Evolutionary conservation across 192 early-diverging fungal genomes (phyloP).

Genomic region (Anaeromyces robustus): DNA sequence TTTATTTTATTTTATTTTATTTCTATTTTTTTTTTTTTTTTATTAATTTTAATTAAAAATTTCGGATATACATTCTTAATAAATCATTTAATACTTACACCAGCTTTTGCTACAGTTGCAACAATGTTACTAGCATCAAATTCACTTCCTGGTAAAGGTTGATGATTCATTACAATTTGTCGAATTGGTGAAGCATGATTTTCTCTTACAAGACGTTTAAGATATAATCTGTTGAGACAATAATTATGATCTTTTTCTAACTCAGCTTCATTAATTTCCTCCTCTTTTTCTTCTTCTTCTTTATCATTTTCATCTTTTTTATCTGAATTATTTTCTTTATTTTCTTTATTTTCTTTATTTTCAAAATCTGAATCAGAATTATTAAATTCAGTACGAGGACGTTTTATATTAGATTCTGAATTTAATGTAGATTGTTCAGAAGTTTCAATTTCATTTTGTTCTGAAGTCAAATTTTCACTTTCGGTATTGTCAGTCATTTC

Average conservation of each 20-base stretch:
- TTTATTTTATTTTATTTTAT: conserved; percentile 3
- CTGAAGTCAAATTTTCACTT: too few species aligned
- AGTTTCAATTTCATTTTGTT: too few species aligned
- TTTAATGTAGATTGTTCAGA: too few species aligned
- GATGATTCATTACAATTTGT: conserved; percentile 55
- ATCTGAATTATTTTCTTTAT: background rate
- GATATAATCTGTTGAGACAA: conserved; percentile 21
- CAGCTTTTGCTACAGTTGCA: conserved; percentile 49
- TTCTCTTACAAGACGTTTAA: conserved; percentile 77
- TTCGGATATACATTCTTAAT: too few species aligned
- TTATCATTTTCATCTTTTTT: background rate
- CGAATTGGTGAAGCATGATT: conserved; percentile 67
- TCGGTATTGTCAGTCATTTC: too few species aligned
- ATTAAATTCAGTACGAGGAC: too few species aligned
- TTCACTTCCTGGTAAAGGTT: conserved; percentile 28
- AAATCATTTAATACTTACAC: conserved; percentile 5
- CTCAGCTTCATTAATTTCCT: background rate
- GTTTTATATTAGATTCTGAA: too few species aligned
- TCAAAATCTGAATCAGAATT: too few species aligned
- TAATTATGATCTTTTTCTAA: background rate
- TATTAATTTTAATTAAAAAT: too few species aligned
- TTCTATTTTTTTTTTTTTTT: background rate
- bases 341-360: too few species aligned
- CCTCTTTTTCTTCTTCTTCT: background rate
- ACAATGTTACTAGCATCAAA: conserved; percentile 58